These are phyloP conservation scores for Rossbeevera mucosa DNA, from an alignment of 768 basidiomycete species.

Conservation along the genomic window DNA sequence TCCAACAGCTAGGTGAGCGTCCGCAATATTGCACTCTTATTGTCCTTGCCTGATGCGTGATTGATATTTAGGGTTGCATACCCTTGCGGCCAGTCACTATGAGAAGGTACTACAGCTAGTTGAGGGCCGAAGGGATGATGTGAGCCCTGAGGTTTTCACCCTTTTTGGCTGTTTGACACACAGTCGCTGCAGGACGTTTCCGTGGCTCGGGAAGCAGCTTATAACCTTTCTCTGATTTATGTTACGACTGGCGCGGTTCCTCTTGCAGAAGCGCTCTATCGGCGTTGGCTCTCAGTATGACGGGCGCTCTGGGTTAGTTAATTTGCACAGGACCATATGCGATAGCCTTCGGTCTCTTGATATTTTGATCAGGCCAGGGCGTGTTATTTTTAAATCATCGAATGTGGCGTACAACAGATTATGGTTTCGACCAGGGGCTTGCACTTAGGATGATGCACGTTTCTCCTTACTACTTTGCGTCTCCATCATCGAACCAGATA, in stretches of 20 bases:
- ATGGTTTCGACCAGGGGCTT: conserved; percentile 4
- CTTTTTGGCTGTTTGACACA: background rate
- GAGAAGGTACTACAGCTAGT: conserved; percentile 65
- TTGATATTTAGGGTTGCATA: conserved; percentile 56
- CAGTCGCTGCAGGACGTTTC: conserved; percentile 37
- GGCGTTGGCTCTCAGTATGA: conserved; percentile 79
- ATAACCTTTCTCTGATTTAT: conserved; percentile 83
- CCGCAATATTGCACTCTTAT: background rate
- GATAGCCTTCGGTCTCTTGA: conserved; percentile 1
- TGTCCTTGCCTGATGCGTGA: background rate
- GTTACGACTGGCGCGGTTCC: conserved; percentile 71
- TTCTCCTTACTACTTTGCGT: background rate
- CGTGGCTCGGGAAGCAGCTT: conserved; percentile 74
- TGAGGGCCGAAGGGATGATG: conserved; percentile 35
- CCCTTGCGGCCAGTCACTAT: conserved; percentile 83
- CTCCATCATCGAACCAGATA: background rate
- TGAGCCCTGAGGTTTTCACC: conserved; percentile 20
- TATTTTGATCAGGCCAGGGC: conserved; percentile 3
- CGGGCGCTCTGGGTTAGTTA: background rate
- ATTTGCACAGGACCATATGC: background rate
- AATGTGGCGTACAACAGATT: conserved; percentile 6
- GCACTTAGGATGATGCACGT: background rate
- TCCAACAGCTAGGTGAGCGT: conserved; percentile 82
- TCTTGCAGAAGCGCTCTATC: conserved; percentile 65
- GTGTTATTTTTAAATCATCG: conserved; percentile 3